Evolutionary conservation across 305 asterid genomes (phyloP), one percentile per base, ranked within the genome.

Genomic region (Nicotiana rustica): DNA sequence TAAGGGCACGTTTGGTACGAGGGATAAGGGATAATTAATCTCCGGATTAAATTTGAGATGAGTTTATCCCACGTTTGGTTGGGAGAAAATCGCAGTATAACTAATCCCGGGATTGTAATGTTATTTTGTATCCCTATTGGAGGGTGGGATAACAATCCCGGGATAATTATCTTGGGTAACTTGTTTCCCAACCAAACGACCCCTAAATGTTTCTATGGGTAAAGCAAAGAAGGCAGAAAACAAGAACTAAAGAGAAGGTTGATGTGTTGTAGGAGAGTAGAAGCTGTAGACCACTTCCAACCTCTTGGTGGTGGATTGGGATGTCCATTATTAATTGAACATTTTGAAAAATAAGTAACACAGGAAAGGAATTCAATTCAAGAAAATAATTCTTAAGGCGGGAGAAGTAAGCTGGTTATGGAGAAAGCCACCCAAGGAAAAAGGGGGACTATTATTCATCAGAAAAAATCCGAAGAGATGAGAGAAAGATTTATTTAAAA

Each of bases 321-420:
- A 17, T 31, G 17, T 52, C 0, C 12, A 31, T 55, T 9, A 9
- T 4, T 76, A 56, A 15, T 31, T 56, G 67, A 56, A 76, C 67
- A 31, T 31, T 31, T 76, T 75, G 79, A 76, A 56, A 62, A 76
- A 76, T n/a, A 76, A 31, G 67, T 31, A 55, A 31, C 49, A 55
- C 1, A 25, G n/a, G 47, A 41, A 55, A 76, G 49, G 31, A 55
- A 49, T 75, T 75, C 79, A 25, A 18, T 49, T 75, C 64, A 75
- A 21, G 64, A 52, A 0, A 6, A 71, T 47, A 71, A 49, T 25
- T 75, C 25, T 59, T 21, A 25, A 13, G 14, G 41, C 0, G 0
- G 41, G 0, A 19, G 6, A 52, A 47, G 78, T 19, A 2, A 15
- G 10, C 10, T 41, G 10, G 9, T 41, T 41, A 41, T 41, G 47